Evolutionary conservation across 192 early-diverging fungal genomes (phyloP), one percentile per base, ranked within the genome.

Genomic region (Funneliformis geosporum): DNA sequence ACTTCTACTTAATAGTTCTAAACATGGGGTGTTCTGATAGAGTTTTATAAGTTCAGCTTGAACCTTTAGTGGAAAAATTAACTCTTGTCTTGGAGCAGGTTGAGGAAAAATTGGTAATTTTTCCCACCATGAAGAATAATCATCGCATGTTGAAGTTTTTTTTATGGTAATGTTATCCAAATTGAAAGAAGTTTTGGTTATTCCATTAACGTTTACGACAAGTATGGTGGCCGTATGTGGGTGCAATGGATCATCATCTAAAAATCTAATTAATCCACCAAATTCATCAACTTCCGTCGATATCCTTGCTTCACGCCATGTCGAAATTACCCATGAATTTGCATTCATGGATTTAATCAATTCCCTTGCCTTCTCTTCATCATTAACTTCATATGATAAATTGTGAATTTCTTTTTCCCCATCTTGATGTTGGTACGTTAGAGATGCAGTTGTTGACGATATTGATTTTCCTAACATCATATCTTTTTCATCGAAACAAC

Each of bases 1-100:
- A 33, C 44, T 46, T 3, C 42, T 42, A 28, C 7, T 23, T 25
- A 72, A 72, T 46, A 72, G 28, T 72, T 72, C 42, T 21, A 28
- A 14, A 18, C 66, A 68, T 39, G 66, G 14, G 21, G 66, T 68
- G 21, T 68, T 68, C 39, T 68, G 66, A 40, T 68, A 68, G 18
- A 68, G 38, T 68, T 68, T 68, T 68, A 18, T 25, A 18, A 68
- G 10, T 46, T 72, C 43, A 27, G 43, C 42, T 47, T 72, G 43
- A 72, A 72, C 47, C 27, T 14, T 27, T 14, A 43, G 9, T 28
- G 70, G 70, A 47, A 72, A 72, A 23, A 12, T 12, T 8, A 72
- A 72, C 27, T 72, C 25, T 72, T 72, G 66, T n/a, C n/a, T n/a
- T n/a, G n/a, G n/a, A n/a, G n/a, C n/a, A 68, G 7, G 66, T 21